Base-by-base conservation (phyloP, 1,139 yeast species). In the Ogataea hybrid region DNA sequence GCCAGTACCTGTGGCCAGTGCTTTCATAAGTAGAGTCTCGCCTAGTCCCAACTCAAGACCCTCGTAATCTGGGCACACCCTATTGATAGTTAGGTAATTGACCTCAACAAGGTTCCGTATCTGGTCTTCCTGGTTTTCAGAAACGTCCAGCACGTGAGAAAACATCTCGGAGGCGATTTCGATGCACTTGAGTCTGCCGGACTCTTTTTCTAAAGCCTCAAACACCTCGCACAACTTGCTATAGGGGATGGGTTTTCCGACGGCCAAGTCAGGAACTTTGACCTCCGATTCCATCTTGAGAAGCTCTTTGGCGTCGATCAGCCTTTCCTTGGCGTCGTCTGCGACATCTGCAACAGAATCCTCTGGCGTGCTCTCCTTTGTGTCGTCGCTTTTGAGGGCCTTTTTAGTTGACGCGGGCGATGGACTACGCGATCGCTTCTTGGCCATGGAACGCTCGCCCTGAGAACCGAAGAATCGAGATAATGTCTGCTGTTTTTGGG, bases 41-140 rank as follows among this genome's bases (percentile, higher is more conserved):
- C 98, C 99, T 3, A 92, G 72, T 0, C 98, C 97, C 28, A 92
- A 68, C 58, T 92, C 98, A 47, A 90, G 69, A 30, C 94, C 96
- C 57, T 88, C 96, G 59, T 92, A 92, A 59, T 92, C 98, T 0
- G 98, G 98, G 0, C 97, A 97, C 12, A 92, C 69, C 43, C 94
- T 70, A 60, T 90, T 90, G 58, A 90, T 89, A 63, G 85, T 86
- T 14, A 92, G 71, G 56, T 90, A 92, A 1, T 90, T 85, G 1
- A 87, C 79, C 46, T 77, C 78, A 4, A 86, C 73, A 44, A 92
- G 66, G 37, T 78, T 81, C 12, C 71, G 68, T 1, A 87, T 81
- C 16, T 65, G 55, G 9, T 79, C 71, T 20, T 41, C 44, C n/a
- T 48, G 47, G 9, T 44, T 39, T 3, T 44, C 50, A 7, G 51